These are phyloP conservation scores for Ceratobasidium sp. DNA, from an alignment of 1,284 basidiomycete genomes.

Conservation along the genomic window DNA sequence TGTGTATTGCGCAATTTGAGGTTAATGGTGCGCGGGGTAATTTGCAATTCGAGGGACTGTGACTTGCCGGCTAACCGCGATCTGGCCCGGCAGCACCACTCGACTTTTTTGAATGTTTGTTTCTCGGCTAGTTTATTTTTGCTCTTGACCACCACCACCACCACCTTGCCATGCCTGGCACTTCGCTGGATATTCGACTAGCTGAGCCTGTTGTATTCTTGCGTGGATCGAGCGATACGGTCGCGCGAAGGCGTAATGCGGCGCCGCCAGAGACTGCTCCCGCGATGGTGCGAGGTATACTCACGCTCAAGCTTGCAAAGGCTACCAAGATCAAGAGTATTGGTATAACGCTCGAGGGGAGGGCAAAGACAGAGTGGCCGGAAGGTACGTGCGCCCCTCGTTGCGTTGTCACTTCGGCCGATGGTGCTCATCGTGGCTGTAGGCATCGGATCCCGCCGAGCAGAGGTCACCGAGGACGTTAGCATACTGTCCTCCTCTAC, in stretches of 20 bases:
- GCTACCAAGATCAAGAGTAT: conserved; percentile 91
- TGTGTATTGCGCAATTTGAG: neutral
- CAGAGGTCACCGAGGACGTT: conserved; percentile 87
- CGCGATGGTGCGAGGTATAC: conserved; percentile 88
- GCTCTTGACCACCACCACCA: conserved; percentile 6
- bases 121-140: neutral
- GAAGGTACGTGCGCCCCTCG: conserved; percentile 73
- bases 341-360: conserved; percentile 82
- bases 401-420: conserved; percentile 26
- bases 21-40: conserved; percentile 10
- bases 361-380: conserved; percentile 79
- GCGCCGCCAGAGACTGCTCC: conserved; percentile 67
- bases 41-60: neutral
- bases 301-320: conserved; percentile 84
- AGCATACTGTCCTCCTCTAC: conserved; percentile 79
- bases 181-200: conserved; percentile 69
- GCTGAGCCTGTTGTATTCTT: conserved; percentile 89
- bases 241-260: conserved; percentile 63
- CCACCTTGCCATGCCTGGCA: conserved; percentile 28
- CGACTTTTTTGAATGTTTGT: conserved; percentile 7
- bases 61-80: conserved; percentile 5
- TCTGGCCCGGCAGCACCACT: conserved; percentile 2
- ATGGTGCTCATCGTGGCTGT: conserved; percentile 25
- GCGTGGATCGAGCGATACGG: conserved; percentile 64
- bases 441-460: conserved; percentile 84